Percentiles rank a stretch among this genome's conserved stretches.
Conservation (phyloP, 495 filamentous ascomycete genomes). For the Cenococcum geophilum region DNA sequence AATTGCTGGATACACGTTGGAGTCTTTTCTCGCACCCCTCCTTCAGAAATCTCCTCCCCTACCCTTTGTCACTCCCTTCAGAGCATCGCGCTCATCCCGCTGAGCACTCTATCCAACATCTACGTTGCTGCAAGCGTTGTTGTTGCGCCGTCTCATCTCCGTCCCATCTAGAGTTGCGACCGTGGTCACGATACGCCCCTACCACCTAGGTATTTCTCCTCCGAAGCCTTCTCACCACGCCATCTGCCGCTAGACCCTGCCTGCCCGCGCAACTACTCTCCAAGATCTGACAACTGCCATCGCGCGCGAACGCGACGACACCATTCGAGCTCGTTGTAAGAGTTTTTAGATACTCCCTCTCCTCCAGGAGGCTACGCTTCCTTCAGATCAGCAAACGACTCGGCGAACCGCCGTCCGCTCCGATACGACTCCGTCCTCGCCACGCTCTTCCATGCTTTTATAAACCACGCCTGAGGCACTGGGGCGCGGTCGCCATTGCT, state of each 20-base stretch:
- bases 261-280: slow-evolving; percentile 4
- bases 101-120: not conserved
- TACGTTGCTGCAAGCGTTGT: not conserved
- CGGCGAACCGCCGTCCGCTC: slow-evolving; percentile 18
- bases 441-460: slow-evolving; percentile 28
- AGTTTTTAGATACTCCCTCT: not conserved
- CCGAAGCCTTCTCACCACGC: slow-evolving; percentile 5
- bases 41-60: slow-evolving; percentile 6
- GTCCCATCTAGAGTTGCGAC: not conserved
- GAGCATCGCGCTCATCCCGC: slow-evolving; percentile 1
- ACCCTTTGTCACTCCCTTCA: not conserved
- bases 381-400: slow-evolving; percentile 11
- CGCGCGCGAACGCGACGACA: not conserved
- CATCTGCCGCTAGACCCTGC: slow-evolving; percentile 7
- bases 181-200: slow-evolving; percentile 1
- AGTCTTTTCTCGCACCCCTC: slow-evolving; percentile 1
- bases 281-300: not conserved
- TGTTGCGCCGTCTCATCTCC: not conserved
- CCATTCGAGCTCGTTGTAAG: not conserved
- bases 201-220: slow-evolving; percentile 6
- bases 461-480: slow-evolving; percentile 17
- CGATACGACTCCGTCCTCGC: slow-evolving; percentile 13
- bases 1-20: slow-evolving; percentile 2
- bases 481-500: slow-evolving; percentile 7
- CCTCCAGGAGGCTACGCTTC: not conserved